Base-by-base conservation (phyloP, 345 rosid genomes). In the Eucalyptus victrix region DNA sequence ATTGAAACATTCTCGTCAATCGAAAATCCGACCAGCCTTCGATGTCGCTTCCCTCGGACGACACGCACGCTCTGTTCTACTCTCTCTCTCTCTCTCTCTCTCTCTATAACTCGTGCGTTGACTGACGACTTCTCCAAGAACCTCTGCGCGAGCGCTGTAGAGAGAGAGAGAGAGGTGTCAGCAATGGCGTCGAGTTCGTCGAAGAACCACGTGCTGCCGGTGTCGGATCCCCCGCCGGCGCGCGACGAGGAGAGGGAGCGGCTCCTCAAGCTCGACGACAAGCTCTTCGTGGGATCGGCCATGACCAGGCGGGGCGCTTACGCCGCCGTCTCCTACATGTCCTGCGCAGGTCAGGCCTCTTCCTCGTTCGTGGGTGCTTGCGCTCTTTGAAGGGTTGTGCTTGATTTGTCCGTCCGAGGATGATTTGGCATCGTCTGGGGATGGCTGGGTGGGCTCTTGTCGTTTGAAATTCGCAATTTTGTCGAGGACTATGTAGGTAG, bases 281-380 rank as follows among this genome's bases (percentile, higher is more conserved):
- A 93, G 90, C 91, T 96, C 80, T 98, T 97, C 81, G 93, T 90
- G 92, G 99, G 99, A 93, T 96, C 99, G 91, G 93, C 99, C 93
- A 96, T 97, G 99, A 97, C 99, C 88, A 97, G 91, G 89, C 90
- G 96, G 80, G 99, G 99, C 47, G 97, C 97, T 42, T 92, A 93
- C 88, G 99, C 99, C 80, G 98, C 99, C 87, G 40, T 97, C 88
- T 94, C 96, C 80, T 98, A 98, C 95, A 97, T 98, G 99, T 42
- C 97, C 42, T 98, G 97, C 88, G 99, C 99, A 42, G 99, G 99
- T 98, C 54, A 42, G 24, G 30, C 56, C 49, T 23, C 0, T 15
- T n/a, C 14, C 7, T 18, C 47, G n/a, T 44, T 24, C 47, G 26
- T 12, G 65, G 30, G 44, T 53, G 40, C 4, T 24, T 56, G 12